Base-by-base conservation (phyloP, 768 basidiomycete species). In the Daedaleopsis nitida region DNA sequence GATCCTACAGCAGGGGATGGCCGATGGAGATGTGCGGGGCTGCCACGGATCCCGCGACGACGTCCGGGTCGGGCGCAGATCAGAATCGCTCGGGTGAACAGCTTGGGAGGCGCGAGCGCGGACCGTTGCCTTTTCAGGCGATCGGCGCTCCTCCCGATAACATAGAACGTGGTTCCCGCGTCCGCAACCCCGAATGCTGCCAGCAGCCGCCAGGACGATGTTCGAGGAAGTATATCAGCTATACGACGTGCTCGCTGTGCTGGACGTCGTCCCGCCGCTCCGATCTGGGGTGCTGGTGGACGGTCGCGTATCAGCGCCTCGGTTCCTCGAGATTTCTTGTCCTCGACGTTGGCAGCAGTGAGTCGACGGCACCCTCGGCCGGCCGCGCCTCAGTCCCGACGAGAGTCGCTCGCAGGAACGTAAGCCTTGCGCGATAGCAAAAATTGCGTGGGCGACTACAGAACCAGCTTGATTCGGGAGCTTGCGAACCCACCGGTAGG, bases 51-150 rank as follows among this genome's bases (percentile, higher is more conserved):
- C 4, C 27, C 27, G 27, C 27, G 27, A 32, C 27, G 27, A 32
- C 27, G 27, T 32, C 27, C 27, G 27, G 27, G 27, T 32, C 27
- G 27, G 27, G 27, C 27, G 27, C 27, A 32, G 27, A 32, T 3
- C 27, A 32, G 7, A 32, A 32, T 3, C 27, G 27, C 27, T n/a
- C n/a, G n/a, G n/a, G n/a, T n/a, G n/a, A n/a, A n/a, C n/a, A n/a
- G n/a, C n/a, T n/a, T 37, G 45, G 14, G 34, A 57, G 34, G 61
- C 57, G 61, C 56, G 56, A 19, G 13, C 39, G 42, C 62, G 62
- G 62, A 43, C 62, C 62, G 62, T 52, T 55, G 34, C 62, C 62
- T 23, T 58, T 24, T 35, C 35, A 14, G 57, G 62, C 21, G 62
- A 63, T 63, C 62, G 62, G 47, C 62, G 27, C 27, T 7, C 27